A percentile compares a stretch with the other conserved stretches of the same genome.
phyloP scores from a whole-genome alignment of 2,329 filamentous ascomycete genomes.

The Venturia oleaginea region DNA sequence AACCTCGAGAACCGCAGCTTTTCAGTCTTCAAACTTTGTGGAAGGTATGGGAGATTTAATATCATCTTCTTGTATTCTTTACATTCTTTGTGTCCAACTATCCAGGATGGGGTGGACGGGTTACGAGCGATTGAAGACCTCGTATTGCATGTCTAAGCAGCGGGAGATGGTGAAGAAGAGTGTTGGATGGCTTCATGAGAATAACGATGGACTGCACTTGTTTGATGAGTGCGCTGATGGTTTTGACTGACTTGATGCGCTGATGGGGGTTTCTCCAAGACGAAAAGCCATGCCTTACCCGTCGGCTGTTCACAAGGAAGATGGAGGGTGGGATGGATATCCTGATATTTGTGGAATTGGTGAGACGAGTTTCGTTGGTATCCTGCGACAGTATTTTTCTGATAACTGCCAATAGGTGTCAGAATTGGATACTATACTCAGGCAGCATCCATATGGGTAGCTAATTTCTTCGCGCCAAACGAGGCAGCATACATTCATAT shows the following conservation, averaged over 20 bases:
- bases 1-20: neutral
- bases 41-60: neutral
- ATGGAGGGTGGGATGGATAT: slow-evolving; percentile 14
- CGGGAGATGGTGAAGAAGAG: neutral
- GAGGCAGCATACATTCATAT: slow-evolving; percentile 15
- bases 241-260: neutral
- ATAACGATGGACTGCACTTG: neutral
- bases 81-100: neutral
- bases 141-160: neutral
- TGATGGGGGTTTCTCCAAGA: neutral
- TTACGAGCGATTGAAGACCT: neutral
- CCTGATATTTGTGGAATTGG: slow-evolving; percentile 15
- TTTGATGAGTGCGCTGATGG: neutral
- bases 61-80: neutral
- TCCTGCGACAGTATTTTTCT: neutral
- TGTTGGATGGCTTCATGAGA: neutral
- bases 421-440: slow-evolving; percentile 16
- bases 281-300: neutral
- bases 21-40: neutral
- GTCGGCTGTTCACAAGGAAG: neutral
- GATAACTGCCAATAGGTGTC: slow-evolving; percentile 1
- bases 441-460: slow-evolving; percentile 15
- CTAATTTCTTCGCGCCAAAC: slow-evolving; percentile 13
- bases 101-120: neutral
- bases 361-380: neutral